Conservation (phyloP, 306 rosid species). For the Bauhinia variegata region DNA sequence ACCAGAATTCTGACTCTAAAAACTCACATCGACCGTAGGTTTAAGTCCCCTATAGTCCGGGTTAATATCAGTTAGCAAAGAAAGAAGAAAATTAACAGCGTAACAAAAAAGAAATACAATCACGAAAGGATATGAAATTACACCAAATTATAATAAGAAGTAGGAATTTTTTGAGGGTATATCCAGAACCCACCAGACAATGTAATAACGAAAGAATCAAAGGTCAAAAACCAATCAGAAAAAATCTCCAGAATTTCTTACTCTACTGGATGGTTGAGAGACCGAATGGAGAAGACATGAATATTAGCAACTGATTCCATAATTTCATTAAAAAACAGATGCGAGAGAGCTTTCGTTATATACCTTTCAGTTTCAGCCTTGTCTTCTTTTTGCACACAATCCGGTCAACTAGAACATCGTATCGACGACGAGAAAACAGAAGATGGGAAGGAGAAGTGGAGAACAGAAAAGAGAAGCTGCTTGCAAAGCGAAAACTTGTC, state of each 20-base stretch:
- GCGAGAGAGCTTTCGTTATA: background rate
- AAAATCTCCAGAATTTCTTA: background rate
- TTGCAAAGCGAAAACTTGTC: too few relatives aligned
- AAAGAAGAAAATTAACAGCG: background rate
- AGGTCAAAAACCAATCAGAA: slow-evolving; percentile 2
- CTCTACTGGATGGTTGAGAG: slow-evolving; percentile 1
- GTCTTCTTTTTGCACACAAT: background rate
- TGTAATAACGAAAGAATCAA: background rate
- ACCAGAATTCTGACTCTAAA: background rate
- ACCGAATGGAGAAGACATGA: background rate
- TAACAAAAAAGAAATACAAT: too few relatives aligned
- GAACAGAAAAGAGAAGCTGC: background rate
- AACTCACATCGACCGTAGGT: background rate
- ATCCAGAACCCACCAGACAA: background rate
- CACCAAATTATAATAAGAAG: background rate
- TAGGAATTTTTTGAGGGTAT: background rate
- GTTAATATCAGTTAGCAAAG: background rate
- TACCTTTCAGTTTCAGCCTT: background rate
- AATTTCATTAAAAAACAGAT: background rate
- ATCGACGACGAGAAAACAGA: background rate
- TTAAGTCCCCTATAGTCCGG: background rate
- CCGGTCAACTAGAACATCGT: background rate
- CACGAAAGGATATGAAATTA: background rate
- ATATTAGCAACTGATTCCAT: background rate
- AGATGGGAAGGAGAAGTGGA: too few relatives aligned